Evolutionary conservation across 768 basidiomycete genomes (phyloP).

Genomic region (Amanita pseudoporphyria): DNA sequence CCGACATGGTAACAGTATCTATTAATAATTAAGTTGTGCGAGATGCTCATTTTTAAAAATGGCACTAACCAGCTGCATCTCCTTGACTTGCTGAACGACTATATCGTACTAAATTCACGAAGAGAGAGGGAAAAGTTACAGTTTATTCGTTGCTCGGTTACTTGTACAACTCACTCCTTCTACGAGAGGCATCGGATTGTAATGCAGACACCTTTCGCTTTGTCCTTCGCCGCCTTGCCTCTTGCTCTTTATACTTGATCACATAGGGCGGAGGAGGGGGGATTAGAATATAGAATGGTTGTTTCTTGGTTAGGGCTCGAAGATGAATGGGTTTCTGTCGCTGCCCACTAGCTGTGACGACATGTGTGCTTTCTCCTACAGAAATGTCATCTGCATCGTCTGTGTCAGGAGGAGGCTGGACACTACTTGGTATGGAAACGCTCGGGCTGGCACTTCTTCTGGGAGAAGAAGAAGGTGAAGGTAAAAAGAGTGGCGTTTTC

Average conservation of each 20-base stretch:
- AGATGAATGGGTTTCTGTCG: background rate
- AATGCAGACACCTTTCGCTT: background rate
- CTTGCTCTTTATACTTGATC: background rate
- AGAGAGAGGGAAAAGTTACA: background rate
- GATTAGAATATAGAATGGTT: constrained; percentile 4
- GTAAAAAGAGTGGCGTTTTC: constrained; percentile 6
- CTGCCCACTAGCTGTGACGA: background rate
- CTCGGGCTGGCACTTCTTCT: background rate
- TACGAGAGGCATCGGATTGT: background rate
- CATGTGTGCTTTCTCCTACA: background rate
- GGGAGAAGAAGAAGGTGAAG: constrained; percentile 5
- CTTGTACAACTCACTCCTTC: background rate
- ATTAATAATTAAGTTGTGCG: background rate
- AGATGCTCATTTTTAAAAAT: background rate
- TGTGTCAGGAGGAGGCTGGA: background rate
- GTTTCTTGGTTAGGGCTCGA: background rate
- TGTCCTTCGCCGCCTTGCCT: constrained; percentile 5
- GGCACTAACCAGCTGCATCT: constrained; percentile 2
- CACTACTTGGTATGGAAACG: background rate
- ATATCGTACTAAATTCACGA: background rate
- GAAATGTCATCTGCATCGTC: background rate
- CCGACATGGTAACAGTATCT: background rate
- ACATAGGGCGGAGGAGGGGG: constrained; percentile 5
- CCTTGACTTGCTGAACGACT: background rate
- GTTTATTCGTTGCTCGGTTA: background rate